Percentiles rank a stretch among this genome's conserved stretches.
Conservation (phyloP, 176 grass and related monocot genomes). For the Stipa capillata region DNA sequence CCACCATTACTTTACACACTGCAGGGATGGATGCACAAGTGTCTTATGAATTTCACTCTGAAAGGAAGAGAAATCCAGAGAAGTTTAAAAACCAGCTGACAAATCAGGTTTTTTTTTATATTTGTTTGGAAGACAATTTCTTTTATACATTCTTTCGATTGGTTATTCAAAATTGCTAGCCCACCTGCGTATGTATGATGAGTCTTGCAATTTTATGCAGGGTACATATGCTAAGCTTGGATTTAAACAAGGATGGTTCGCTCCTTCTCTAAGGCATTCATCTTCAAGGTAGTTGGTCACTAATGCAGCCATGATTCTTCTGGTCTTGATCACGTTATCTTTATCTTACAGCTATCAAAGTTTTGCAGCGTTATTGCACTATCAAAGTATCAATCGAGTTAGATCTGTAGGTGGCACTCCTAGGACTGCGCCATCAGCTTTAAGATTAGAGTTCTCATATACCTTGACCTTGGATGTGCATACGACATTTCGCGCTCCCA, state of each 20-base stretch:
- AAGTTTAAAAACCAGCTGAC: constrained; percentile 90
- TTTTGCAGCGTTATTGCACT: neutral
- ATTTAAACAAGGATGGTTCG: constrained; percentile 73
- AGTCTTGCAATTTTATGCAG: constrained; percentile 38
- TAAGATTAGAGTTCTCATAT: neutral
- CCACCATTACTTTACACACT: constrained; percentile 5
- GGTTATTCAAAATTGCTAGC: neutral
- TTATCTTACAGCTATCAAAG: neutral
- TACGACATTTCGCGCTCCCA: neutral
- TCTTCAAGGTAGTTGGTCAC: constrained; percentile 61
- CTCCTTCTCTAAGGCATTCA: constrained; percentile 51
- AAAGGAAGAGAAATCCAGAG: constrained; percentile 84
- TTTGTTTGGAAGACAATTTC: neutral
- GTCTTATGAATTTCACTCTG: constrained; percentile 91
- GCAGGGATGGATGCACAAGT: constrained; percentile 95
- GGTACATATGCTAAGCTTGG: constrained; percentile 84
- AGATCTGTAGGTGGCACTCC: neutral
- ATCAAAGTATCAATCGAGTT: neutral
- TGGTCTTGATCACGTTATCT: neutral
- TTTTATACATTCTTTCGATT: neutral
- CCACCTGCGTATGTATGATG: neutral
- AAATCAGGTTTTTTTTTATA: constrained; percentile 61
- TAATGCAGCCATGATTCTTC: neutral
- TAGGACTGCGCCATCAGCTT: neutral
- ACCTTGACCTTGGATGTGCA: neutral